Base-by-base conservation (phyloP, 495 filamentous ascomycete species). In the Corynascus novoguineensis region DNA sequence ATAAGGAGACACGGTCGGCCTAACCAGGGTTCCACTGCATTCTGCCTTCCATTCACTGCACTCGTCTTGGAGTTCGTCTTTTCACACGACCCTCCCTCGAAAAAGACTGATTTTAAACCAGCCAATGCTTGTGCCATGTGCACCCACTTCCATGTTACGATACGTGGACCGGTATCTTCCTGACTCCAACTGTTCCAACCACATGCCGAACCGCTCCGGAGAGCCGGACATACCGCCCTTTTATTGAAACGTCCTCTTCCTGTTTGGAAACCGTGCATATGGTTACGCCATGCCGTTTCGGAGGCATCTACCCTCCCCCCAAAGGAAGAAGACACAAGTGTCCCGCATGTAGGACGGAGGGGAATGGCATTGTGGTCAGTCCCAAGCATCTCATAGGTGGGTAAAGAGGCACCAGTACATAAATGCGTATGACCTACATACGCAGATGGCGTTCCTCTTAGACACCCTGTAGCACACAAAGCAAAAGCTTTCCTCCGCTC, bases 111-210 rank as follows among this genome's bases (percentile, higher is more conserved):
- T 19, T 27, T 37, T 19, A 35, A 27, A 47, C 52, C 40, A 46
- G 49, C 53, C 53, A 57, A 59, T 59, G 50, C 25, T 42, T 49
- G 8, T 14, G 17, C 41, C 57, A 59, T 59, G 57, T 59, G 50
- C 21, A 28, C 38, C 24, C 1, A 34, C n/a, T 29, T 15, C 27
- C 29, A 11, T 44, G 51, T 19, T 35, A 28, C 17, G 12, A 25
- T 38, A 44, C 51, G 17, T 19, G 11, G 17, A 19, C 35, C 28
- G 38, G 35, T 25, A 8, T 25, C 35, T 28, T n/a, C n/a, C n/a
- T 25, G 27, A 25, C 37, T n/a, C 44, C 22, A 7, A 41, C 14
- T 12, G 7, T 29, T 8, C 38, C 38, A 51, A 24, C 49, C 22
- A 34, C 49, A 51, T 42, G 37, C 37, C 32, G 27, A 27, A 42